These are phyloP conservation scores for Chalciporus piperatus DNA, from an alignment of 768 basidiomycete species.

Conservation along the genomic window DNA sequence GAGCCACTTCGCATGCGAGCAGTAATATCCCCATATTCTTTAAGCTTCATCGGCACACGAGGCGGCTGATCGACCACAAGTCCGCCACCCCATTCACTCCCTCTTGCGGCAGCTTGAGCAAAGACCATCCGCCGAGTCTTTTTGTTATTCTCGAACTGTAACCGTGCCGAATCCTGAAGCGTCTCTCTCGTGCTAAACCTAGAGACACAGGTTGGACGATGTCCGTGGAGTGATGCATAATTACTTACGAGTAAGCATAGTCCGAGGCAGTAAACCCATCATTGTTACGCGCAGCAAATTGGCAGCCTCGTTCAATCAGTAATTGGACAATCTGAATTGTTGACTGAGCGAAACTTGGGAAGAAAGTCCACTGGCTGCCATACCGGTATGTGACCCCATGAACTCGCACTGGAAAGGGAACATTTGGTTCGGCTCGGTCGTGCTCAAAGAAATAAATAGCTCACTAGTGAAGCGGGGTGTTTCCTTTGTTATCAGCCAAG, in stretches of 20 bases:
- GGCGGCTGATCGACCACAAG: conserved; percentile 42
- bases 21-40: conserved; percentile 36
- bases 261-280: conserved; percentile 90
- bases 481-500: conserved; percentile 87
- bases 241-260: conserved; percentile 64
- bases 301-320: conserved; percentile 86
- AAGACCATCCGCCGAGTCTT: conserved; percentile 68
- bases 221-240: neutral
- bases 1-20: conserved; percentile 77
- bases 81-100: conserved; percentile 55
- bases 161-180: conserved; percentile 75
- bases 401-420: conserved; percentile 60
- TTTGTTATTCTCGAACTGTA: conserved; percentile 78
- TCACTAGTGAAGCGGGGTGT: conserved; percentile 91
- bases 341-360: conserved; percentile 12
- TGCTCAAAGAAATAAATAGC: conserved; percentile 27
- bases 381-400: conserved; percentile 83
- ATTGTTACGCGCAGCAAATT: conserved; percentile 80
- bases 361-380: conserved; percentile 25
- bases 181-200: conserved; percentile 76
- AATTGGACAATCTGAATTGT: conserved; percentile 67
- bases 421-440: conserved; percentile 4
- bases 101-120: conserved; percentile 69
- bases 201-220: conserved; percentile 3
- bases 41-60: conserved; percentile 46